Base-by-base conservation (phyloP, 768 basidiomycete species). In the Hericium rajendrae region DNA sequence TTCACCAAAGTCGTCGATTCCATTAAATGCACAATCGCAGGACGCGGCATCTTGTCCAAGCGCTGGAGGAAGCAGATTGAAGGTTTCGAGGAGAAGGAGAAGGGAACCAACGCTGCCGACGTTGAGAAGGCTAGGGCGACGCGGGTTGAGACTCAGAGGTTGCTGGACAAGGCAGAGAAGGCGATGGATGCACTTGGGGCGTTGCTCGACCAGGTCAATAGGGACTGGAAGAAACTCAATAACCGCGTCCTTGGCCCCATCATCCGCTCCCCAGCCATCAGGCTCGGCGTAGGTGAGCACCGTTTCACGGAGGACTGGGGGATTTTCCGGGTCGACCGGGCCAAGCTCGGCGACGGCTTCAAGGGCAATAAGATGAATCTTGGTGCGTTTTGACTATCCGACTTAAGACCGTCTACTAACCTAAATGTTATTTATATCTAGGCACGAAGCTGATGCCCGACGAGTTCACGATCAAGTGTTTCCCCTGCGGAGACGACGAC, bases 1-100 rank as follows among this genome's bases (percentile, higher is more conserved):
- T 66, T 67, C 63, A 59, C 43, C 58, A 60, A 68, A 55, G 53
- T 69, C 57, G 55, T 67, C 48, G 66, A 64, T 56, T 69, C 59
- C 40, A 72, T 72, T 60, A 65, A 69, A 57, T 5, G 5, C 18
- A 41, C 51, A 28, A 32, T 52, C 16, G 54, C n/a, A 40, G 20
- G 26, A 3, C 32, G 12, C 13, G 41, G 40, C 11, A 26, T 43
- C 41, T n/a, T 24, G 54, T 13, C 40, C 5, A 22, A 54, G 54
- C 4, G 18, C 26, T 20, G 43, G 11, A 15, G 16, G 41, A 4
- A 12, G 40, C 16, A 41, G 41, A 43, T 54, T 24, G 37, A 54
- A 22, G 22, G 18, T n/a, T 54, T 41, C 20, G 9, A 32, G 32
- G 40, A 9, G 40, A 54, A 18, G 18, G 40, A 15, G 54, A 22